Evolutionary conservation across 2,329 filamentous ascomycete species (phyloP), one percentile per base, ranked within the genome.

Genomic region (Trichoderma breve): DNA sequence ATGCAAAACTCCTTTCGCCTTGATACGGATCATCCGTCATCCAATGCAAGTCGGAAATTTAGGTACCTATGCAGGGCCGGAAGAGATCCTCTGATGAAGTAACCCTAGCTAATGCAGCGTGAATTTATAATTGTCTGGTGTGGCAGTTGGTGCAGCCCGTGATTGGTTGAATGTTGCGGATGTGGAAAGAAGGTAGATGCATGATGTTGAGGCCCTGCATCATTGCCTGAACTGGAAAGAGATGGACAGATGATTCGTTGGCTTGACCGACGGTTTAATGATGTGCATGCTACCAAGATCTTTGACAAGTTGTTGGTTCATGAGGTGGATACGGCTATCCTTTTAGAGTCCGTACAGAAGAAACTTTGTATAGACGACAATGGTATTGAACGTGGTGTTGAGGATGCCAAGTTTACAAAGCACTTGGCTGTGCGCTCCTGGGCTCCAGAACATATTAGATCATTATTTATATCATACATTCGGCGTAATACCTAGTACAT

Each of bases 161-260:
- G 65, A 68, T 68, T 68, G 65, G 65, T 30, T 30, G 32, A 6
- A 3, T 14, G 26, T 30, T 14, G 21, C 32, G 14, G 64, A 57
- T 67, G 32, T 2, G 32, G 32, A 58, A 67, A 21, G 18, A 11
- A 30, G 18, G 51, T 11, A 15, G 18, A 68, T 60, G 53, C 65
- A 68, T 26, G 28, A 68, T 24, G 7, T 58, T 3, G 24, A 30
- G 28, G 26, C 34, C 18, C 34, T 58, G 53, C 24, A 43, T 58
- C 65, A 68, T 68, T 68, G 6, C 53, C n/a, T 32, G 18, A 68
- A 68, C 12, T 43, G 65, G 65, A 68, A 58, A 43, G 12, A 15
- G 18, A 68, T 43, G 55, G 12, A 24, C 34, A 58, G n/a, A 24
- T 58, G 51, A 43, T 39, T 68, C 14, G 65, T 30, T 21, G 30